Percentiles rank a stretch among this genome's conserved stretches.
Evolutionary conservation across 768 basidiomycete species (phyloP).

Genomic region (Boletus bicolor): DNA sequence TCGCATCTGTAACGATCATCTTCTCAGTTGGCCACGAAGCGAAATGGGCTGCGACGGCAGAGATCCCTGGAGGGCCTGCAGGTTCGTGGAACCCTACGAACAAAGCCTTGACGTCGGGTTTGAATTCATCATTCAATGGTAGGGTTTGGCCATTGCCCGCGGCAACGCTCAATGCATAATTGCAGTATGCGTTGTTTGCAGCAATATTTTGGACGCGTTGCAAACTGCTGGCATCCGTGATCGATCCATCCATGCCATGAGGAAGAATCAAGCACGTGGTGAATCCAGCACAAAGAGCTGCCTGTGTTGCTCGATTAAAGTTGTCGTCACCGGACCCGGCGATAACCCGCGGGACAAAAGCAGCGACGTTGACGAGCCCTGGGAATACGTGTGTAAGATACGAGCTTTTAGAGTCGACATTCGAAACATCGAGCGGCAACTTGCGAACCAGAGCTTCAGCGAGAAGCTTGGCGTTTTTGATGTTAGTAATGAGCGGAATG

Average conservation of each 20-base stretch:
- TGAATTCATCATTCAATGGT: conserved; percentile 66
- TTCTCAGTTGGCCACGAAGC: conserved; percentile 87
- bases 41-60: conserved; percentile 83
- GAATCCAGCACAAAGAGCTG: conserved; percentile 87
- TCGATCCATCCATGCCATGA: conserved; percentile 54
- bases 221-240: conserved; percentile 66
- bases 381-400: conserved; percentile 89
- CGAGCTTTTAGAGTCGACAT: conserved; percentile 90
- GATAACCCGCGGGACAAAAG: conserved; percentile 76
- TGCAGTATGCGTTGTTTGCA: conserved; percentile 69
- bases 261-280: conserved; percentile 81
- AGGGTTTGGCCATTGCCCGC: conserved; percentile 68
- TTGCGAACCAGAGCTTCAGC: conserved; percentile 90
- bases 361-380: conserved; percentile 83
- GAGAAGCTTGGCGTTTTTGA: conserved; percentile 97
- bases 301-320: conserved; percentile 67
- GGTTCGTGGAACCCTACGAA: conserved; percentile 75
- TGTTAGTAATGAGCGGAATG: conserved; percentile 94
- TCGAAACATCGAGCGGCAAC: conserved; percentile 87
- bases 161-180: conserved; percentile 80
- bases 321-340: conserved; percentile 47
- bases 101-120: conserved; percentile 77
- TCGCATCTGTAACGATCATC: conserved; percentile 92
- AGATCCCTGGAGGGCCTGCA: conserved; percentile 51
- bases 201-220: conserved; percentile 67